phyloP scores from a whole-genome alignment of 768 basidiomycete genomes.

The Dioszegia hungarica region DNA sequence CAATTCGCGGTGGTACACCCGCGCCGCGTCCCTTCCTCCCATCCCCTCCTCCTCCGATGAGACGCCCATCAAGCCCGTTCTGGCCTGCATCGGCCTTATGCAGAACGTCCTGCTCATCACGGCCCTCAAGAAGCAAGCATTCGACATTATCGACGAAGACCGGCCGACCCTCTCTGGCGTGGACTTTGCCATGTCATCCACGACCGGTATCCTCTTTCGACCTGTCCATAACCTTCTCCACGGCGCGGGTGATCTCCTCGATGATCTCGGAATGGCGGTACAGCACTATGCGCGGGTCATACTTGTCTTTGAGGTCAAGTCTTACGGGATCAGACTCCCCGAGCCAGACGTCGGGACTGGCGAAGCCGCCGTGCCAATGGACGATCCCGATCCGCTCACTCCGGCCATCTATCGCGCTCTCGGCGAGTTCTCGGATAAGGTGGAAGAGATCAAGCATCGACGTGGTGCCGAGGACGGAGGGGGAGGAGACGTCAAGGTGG shows the following conservation, averaged over 20 bases:
- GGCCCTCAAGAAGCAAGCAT: not conserved
- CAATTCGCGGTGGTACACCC: not conserved
- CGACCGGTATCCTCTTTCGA: slow-evolving; percentile 3
- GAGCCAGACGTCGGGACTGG: not conserved
- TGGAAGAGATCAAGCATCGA: not conserved
- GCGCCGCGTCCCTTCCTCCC: not conserved
- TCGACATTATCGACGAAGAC: not conserved
- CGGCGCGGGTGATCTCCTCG: not conserved
- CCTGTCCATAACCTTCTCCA: not conserved
- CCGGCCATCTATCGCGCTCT: not conserved
- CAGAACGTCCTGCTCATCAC: not conserved
- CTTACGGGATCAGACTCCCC: not conserved
- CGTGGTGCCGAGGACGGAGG: not conserved
- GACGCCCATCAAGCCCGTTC: not conserved
- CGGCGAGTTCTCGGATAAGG: not conserved
- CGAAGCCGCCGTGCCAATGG: too few relatives aligned
- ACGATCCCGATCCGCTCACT: slow-evolving; percentile 6
- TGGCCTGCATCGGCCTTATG: not conserved
- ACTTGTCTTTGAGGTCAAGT: not conserved
- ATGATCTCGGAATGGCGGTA: not conserved
- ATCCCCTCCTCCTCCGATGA: not conserved
- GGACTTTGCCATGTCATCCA: not conserved
- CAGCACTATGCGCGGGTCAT: not conserved
- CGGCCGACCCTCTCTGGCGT: not conserved
- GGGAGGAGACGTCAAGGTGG: not conserved